phyloP scores from a whole-genome alignment of 768 basidiomycete genomes.

The Suillus lakei region DNA sequence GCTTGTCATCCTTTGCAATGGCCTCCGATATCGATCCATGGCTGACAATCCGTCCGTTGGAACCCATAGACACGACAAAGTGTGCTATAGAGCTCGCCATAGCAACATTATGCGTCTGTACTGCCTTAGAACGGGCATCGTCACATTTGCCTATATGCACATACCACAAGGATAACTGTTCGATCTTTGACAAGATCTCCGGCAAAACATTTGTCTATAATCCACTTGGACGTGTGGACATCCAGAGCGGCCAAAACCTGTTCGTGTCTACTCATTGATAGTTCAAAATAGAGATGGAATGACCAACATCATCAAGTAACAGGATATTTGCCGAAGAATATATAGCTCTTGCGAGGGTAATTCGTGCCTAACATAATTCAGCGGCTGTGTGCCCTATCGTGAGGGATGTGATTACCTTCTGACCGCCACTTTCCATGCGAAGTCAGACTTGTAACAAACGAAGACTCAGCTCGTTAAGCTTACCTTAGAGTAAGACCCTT shows the following conservation, averaged over 20 bases:
- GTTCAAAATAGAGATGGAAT: background rate
- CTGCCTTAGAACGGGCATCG: constrained; percentile 1
- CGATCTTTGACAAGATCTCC: constrained; percentile 52
- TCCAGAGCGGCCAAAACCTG: constrained; percentile 61
- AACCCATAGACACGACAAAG: constrained; percentile 57
- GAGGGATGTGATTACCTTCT: constrained; percentile 47
- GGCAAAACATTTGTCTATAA: constrained; percentile 50
- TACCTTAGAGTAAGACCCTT: constrained; percentile 62
- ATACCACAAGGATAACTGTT: constrained; percentile 58
- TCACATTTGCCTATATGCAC: constrained; percentile 15
- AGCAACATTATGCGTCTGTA: constrained; percentile 38
- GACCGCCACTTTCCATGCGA: constrained; percentile 47
- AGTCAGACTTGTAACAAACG: background rate
- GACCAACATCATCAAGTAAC: constrained; percentile 70
- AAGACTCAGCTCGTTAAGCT: background rate
- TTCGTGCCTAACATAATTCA: constrained; percentile 40
- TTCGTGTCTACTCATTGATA: background rate
- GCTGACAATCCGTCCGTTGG: constrained; percentile 55
- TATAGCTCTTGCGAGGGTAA: constrained; percentile 61
- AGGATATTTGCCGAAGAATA: constrained; percentile 66
- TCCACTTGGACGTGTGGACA: constrained; percentile 55
- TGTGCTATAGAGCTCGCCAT: constrained; percentile 27
- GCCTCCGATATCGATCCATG: constrained; percentile 55
- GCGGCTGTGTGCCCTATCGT: background rate
- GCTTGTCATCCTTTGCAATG: constrained; percentile 44